Evolutionary conservation across 176 grass and related monocot species (phyloP).

Genomic region (Phoenix roebelenii): DNA sequence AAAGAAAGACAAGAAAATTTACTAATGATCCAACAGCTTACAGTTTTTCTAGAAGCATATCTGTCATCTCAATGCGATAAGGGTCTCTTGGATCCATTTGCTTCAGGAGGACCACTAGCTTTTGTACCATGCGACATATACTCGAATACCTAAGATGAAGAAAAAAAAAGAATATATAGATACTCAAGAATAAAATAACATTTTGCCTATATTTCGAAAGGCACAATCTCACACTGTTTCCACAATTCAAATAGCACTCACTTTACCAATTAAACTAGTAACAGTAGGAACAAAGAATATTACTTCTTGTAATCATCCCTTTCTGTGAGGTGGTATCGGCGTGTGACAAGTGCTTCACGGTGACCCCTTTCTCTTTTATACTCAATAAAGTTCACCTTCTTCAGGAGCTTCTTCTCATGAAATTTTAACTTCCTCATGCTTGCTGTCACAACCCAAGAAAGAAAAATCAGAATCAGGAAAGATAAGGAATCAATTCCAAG

Average conservation of each 20-base stretch:
- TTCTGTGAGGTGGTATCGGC: slow-evolving; percentile 37
- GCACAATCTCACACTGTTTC: no score
- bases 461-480: no score
- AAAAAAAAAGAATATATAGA: not conserved
- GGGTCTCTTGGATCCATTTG: slow-evolving; percentile 83
- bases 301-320: slow-evolving; percentile 67
- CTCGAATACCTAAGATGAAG: slow-evolving; percentile 30
- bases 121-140: slow-evolving; percentile 56
- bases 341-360: slow-evolving; percentile 36
- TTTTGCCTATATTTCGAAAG: no score
- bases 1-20: no score
- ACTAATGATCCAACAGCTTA: slow-evolving; percentile 16
- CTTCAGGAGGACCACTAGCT: slow-evolving; percentile 56
- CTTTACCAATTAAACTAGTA: no score
- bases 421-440: slow-evolving; percentile 52
- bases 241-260: no score
- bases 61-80: slow-evolving; percentile 59
- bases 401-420: slow-evolving; percentile 58
- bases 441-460: not conserved
- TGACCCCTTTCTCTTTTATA: slow-evolving; percentile 38
- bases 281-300: not conserved
- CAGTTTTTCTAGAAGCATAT: slow-evolving; percentile 62
- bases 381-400: slow-evolving; percentile 44
- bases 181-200: not conserved
- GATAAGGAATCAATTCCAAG: no score